Evolutionary conservation across 2,329 filamentous ascomycete genomes (phyloP).

Genomic region (Colletotrichum sp.): DNA sequence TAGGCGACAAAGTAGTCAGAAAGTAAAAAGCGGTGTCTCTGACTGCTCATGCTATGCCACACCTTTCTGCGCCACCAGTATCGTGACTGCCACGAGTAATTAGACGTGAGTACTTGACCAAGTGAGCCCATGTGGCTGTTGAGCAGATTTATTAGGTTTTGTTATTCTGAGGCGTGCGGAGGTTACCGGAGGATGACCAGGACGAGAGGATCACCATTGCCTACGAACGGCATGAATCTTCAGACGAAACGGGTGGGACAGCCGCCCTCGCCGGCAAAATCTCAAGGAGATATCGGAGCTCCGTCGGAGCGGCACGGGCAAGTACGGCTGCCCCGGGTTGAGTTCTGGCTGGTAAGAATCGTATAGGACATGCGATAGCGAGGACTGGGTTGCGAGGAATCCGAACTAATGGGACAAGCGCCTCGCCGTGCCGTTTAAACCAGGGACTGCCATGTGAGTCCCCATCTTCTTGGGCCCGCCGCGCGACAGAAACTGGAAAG

Average conservation of each 20-base stretch:
- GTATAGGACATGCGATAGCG: background rate
- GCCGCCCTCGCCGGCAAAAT: background rate
- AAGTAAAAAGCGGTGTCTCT: background rate
- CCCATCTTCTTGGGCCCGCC: background rate
- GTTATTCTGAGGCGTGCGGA: background rate
- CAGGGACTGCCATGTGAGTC: background rate
- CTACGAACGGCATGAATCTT: background rate
- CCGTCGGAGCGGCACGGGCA: background rate
- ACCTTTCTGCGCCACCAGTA: background rate
- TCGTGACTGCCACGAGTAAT: background rate
- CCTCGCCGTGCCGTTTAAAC: background rate
- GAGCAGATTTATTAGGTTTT: background rate
- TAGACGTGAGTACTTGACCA: background rate
- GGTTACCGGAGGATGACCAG: background rate
- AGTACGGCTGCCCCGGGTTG: background rate
- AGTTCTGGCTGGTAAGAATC: background rate
- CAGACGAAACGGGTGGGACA: background rate
- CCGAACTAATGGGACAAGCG: background rate
- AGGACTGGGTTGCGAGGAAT: background rate
- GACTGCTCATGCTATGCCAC: background rate
- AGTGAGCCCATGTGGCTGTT: background rate
- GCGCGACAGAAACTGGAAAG: background rate
- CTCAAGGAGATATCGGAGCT: background rate
- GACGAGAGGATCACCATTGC: background rate
- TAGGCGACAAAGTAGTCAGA: background rate